These are phyloP conservation scores for Brassica incana DNA, from an alignment of 345 rosid species.

Conservation along the genomic window DNA sequence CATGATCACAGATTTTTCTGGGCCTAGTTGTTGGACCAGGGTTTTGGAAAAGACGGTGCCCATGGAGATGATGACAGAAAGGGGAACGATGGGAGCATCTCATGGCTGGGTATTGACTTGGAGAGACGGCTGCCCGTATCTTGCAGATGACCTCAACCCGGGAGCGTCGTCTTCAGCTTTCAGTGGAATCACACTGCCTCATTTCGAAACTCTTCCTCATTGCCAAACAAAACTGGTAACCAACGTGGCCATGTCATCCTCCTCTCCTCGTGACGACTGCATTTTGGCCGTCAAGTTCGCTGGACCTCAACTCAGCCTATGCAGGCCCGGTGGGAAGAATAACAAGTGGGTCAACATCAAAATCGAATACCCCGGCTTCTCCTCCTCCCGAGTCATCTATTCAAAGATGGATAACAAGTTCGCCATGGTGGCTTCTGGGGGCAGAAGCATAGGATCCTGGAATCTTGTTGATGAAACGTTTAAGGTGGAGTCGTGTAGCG, in stretches of 20 bases:
- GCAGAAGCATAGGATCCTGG: not conserved
- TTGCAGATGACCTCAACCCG: not conserved
- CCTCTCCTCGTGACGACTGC: not conserved
- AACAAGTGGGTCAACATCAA: not conserved
- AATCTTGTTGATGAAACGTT: not conserved
- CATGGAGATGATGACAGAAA: not conserved
- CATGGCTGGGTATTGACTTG: not conserved
- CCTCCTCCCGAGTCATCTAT: not conserved
- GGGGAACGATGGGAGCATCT: not conserved
- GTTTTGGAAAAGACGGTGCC: not conserved
- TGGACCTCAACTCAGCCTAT: not conserved
- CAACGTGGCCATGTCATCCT: not conserved
- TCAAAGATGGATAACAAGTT: not conserved
- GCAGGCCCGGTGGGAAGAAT: not conserved
- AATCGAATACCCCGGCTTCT: not conserved
- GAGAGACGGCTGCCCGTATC: not conserved
- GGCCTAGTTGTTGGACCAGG: not conserved
- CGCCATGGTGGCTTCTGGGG: not conserved
- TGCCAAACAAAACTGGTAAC: not conserved
- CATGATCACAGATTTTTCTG: not conserved
- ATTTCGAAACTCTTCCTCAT: not conserved
- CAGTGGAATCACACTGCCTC: not conserved
- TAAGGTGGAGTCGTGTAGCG: too few species aligned
- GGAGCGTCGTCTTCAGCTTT: not conserved
- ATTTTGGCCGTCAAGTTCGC: not conserved